A percentile compares a stretch with the other conserved stretches of the same genome.
phyloP scores from a whole-genome alignment of 2,329 filamentous ascomycete genomes.

The Septoria linicola region DNA sequence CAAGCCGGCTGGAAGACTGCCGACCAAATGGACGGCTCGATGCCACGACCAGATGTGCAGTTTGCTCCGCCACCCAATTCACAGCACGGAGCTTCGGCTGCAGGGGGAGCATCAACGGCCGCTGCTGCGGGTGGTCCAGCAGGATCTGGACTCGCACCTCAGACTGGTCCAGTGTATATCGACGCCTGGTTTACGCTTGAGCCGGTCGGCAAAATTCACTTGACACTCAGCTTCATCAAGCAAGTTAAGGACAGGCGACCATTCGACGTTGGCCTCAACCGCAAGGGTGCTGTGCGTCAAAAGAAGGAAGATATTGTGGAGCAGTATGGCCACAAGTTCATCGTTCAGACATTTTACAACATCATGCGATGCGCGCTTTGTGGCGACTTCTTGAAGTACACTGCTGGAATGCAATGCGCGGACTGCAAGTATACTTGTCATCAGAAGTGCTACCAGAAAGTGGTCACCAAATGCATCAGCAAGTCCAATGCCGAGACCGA shows the following conservation, averaged over 20 bases:
- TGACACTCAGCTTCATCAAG: conserved; percentile 90
- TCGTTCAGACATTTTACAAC: conserved; percentile 99
- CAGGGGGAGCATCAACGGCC: conserved; percentile 37
- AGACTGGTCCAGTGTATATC: conserved; percentile 61
- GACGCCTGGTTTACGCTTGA: conserved; percentile 98
- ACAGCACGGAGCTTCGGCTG: conserved; percentile 31
- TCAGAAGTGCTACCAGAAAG: conserved; percentile 92
- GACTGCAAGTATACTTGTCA: conserved; percentile 99
- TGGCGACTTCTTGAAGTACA: conserved; percentile 97
- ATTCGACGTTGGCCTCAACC: conserved; percentile 85
- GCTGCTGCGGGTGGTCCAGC: conserved; percentile 43
- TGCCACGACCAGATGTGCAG: conserved; percentile 54
- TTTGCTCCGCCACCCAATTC: conserved; percentile 53
- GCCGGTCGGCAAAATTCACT: conserved; percentile 85
- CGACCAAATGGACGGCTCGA: conserved; percentile 78
- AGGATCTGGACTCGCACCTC: conserved; percentile 45
- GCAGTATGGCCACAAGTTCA: conserved; percentile 98
- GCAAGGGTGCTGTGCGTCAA: conserved; percentile 94
- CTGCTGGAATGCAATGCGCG: conserved; percentile 97
- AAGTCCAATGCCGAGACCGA: conserved; percentile 98
- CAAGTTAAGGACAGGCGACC: conserved; percentile 78
- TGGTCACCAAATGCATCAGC: conserved; percentile 99
- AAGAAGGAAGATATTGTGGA: conserved; percentile 98
- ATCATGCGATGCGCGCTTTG: conserved; percentile 99
- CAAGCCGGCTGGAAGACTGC: conserved; percentile 95